These are phyloP conservation scores for Mediolabrus comicus DNA, from an alignment of 108 stramenopile species.

Conservation along the genomic window DNA sequence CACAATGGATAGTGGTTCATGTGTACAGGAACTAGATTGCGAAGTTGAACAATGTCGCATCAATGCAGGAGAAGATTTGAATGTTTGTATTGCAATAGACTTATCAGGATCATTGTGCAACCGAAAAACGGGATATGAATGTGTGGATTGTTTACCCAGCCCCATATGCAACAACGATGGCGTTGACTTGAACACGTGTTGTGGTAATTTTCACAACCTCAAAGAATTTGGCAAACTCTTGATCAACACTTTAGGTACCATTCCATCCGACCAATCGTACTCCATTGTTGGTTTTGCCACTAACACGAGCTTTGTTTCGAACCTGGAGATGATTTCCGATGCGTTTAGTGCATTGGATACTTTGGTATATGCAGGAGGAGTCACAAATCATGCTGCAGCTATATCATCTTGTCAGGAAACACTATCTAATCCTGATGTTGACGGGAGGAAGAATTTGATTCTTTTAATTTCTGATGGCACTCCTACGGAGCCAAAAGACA, in stretches of 20 bases:
- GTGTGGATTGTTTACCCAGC: constrained; percentile 12
- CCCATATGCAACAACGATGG: neutral
- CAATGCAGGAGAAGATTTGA: constrained; percentile 10
- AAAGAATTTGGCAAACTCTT: constrained; percentile 22
- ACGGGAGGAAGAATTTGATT: constrained; percentile 19
- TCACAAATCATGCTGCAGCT: constrained; percentile 24
- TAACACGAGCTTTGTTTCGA: constrained; percentile 1
- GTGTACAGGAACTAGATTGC: too few relatives aligned
- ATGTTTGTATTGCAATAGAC: constrained; percentile 29
- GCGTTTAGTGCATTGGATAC: constrained; percentile 14
- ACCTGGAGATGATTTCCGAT: neutral
- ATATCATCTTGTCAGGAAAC: constrained; percentile 2
- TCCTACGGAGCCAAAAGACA: neutral
- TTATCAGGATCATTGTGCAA: constrained; percentile 32
- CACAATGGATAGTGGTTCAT: too few relatives aligned
- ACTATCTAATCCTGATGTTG: neutral
- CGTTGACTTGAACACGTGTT: constrained; percentile 13
- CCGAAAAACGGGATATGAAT: neutral
- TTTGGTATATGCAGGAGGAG: constrained; percentile 16
- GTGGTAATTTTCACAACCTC: constrained; percentile 21
- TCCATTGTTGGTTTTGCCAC: constrained; percentile 31
- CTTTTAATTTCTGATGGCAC: constrained; percentile 36
- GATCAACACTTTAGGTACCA: constrained; percentile 8
- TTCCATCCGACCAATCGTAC: constrained; percentile 17
- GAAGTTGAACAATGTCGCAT: too few relatives aligned